These are phyloP conservation scores for Phoenix roebelenii DNA, from an alignment of 176 grass and related monocot species.

Conservation along the genomic window DNA sequence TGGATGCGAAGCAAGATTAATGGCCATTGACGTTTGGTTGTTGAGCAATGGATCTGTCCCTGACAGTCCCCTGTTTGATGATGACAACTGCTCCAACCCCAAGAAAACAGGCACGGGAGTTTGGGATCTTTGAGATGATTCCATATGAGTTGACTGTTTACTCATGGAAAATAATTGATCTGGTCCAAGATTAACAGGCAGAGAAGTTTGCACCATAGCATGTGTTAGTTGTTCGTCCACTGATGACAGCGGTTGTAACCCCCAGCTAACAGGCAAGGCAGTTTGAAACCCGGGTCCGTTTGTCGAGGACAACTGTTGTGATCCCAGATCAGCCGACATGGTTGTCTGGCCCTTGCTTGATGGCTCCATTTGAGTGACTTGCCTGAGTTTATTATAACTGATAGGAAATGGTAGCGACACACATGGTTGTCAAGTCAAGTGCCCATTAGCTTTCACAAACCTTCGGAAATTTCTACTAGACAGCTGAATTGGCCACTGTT, in stretches of 20 bases:
- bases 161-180: constrained; percentile 33
- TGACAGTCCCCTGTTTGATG: constrained; percentile 16
- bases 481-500: no score
- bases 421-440: no score
- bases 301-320: constrained; percentile 19
- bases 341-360: constrained; percentile 33
- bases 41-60: constrained; percentile 14
- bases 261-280: constrained; percentile 2
- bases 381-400: no score
- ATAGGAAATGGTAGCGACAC: no score
- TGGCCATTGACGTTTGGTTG: constrained; percentile 28
- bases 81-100: constrained; percentile 7
- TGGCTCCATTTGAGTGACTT: constrained; percentile 19
- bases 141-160: constrained; percentile 25
- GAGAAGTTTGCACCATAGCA: constrained; percentile 5
- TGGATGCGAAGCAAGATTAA: constrained; percentile 28
- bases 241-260: constrained; percentile 4
- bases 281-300: not conserved
- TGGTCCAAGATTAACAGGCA: constrained; percentile 11
- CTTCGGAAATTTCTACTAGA: no score
- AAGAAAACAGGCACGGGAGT: constrained; percentile 8
- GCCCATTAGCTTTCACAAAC: no score
- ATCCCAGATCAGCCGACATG: constrained; percentile 27
- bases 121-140: constrained; percentile 14
- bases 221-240: constrained; percentile 1